A percentile compares a stretch with the other conserved stretches of the same genome.
Evolutionary conservation across 768 basidiomycete genomes (phyloP).

Genomic region (Dentipellis sp.): DNA sequence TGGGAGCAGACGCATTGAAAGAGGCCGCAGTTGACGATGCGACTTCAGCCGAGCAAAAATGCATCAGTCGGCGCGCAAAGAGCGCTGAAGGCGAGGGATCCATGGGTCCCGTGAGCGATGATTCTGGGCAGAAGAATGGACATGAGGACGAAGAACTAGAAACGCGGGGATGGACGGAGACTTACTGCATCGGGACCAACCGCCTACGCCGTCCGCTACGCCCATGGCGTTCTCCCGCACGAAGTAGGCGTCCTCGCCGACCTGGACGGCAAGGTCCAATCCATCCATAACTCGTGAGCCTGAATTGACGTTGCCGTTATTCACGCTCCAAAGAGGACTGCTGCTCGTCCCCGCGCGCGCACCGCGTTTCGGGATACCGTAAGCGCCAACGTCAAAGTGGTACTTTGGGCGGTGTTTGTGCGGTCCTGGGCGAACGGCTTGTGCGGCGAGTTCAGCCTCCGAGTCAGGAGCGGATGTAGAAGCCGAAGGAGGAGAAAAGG

Average conservation of each 20-base stretch:
- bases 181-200: conserved; percentile 55
- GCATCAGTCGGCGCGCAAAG: conserved; percentile 78
- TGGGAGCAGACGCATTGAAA: conserved; percentile 1
- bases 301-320: no score
- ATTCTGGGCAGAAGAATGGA: neutral
- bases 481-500: conserved; percentile 30
- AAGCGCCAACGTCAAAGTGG: conserved; percentile 70
- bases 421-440: conserved; percentile 11
- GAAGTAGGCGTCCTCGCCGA: conserved; percentile 92
- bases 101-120: neutral
- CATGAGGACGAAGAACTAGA: neutral
- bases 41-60: conserved; percentile 65
- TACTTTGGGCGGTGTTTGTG: conserved; percentile 26
- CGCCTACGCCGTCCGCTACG: conserved; percentile 92
- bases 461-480: conserved; percentile 20
- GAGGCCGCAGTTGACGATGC: conserved; percentile 16
- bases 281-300: conserved; percentile 19
- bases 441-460: conserved; percentile 10
- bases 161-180: conserved; percentile 1
- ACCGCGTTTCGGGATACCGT: conserved; percentile 67
- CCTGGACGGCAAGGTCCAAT: conserved; percentile 54
- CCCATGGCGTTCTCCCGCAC: conserved; percentile 80
- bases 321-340: neutral
- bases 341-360: conserved; percentile 2
- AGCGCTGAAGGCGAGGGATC: conserved; percentile 37